Conservation (phyloP, 208 protist species). For the Leishmania gerbilli region DNA sequence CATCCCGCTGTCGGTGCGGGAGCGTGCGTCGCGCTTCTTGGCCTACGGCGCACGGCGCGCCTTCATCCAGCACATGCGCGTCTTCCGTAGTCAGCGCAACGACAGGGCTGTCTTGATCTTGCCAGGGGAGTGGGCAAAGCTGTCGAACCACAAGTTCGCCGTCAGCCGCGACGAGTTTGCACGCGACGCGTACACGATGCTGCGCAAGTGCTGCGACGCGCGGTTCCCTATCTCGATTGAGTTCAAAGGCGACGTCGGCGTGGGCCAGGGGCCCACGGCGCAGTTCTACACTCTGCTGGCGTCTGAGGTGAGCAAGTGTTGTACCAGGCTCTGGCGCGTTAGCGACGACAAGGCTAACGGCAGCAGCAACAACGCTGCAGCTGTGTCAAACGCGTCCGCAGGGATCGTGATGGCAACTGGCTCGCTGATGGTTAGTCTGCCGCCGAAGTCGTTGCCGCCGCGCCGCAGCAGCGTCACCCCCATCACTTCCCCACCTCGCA, state of each 20-base stretch:
- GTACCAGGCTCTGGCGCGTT: constrained; percentile 58
- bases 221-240: constrained; percentile 85
- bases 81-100: constrained; percentile 48
- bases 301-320: constrained; percentile 44
- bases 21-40: constrained; percentile 71
- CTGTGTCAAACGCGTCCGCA: background rate
- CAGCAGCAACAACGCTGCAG: background rate
- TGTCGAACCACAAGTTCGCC: constrained; percentile 84
- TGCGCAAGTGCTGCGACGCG: constrained; percentile 69
- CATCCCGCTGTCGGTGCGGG: constrained; percentile 53
- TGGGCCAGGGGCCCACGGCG: constrained; percentile 88
- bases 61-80: constrained; percentile 63
- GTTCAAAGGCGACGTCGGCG: constrained; percentile 88
- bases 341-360: constrained; percentile 5
- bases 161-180: constrained; percentile 67
- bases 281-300: constrained; percentile 91
- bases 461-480: constrained; percentile 29
- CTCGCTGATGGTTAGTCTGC: background rate
- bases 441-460: constrained; percentile 16
- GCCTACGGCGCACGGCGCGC: constrained; percentile 80
- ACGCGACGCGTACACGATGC: constrained; percentile 61
- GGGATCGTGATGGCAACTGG: background rate
- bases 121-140: constrained; percentile 67
- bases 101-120: constrained; percentile 42
- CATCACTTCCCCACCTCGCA: constrained; percentile 8